Conservation (phyloP, 768 basidiomycete genomes). For the Serendipita sp. region DNA sequence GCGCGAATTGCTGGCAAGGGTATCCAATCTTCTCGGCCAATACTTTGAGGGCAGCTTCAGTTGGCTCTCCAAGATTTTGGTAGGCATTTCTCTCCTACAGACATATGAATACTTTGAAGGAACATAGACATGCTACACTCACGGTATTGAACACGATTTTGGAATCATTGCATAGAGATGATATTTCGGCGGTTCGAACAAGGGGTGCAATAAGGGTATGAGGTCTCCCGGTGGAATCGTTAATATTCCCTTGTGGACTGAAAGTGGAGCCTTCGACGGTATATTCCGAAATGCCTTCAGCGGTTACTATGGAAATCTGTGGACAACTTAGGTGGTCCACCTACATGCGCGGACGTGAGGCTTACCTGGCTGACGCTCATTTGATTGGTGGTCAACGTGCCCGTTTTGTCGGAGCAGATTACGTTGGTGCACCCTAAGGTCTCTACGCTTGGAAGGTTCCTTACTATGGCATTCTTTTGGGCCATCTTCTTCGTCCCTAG, state of each 20-base stretch:
- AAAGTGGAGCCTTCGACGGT: slow-evolving; percentile 85
- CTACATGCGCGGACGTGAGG: no score
- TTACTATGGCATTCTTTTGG: slow-evolving; percentile 93
- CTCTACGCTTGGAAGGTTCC: slow-evolving; percentile 92
- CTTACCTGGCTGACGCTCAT: slow-evolving; percentile 82
- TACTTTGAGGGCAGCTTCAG: slow-evolving; percentile 91
- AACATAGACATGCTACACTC: slow-evolving; percentile 16
- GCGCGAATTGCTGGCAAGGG: slow-evolving; percentile 38
- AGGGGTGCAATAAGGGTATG: slow-evolving; percentile 37
- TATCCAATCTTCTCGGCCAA: slow-evolving; percentile 89
- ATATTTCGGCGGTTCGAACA: slow-evolving; percentile 78
- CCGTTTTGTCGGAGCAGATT: slow-evolving; percentile 98
- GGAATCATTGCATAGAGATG: slow-evolving; percentile 88
- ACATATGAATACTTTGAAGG: slow-evolving; percentile 9
- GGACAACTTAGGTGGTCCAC: no score
- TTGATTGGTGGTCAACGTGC: slow-evolving; percentile 89
- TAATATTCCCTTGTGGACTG: slow-evolving; percentile 66
- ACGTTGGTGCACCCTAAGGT: slow-evolving; percentile 96
- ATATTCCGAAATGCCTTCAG: slow-evolving; percentile 41
- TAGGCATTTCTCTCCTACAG: slow-evolving; percentile 64
- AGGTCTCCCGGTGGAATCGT: slow-evolving; percentile 46
- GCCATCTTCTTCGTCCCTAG: slow-evolving; percentile 99
- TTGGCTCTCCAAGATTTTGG: slow-evolving; percentile 84
- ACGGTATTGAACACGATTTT: slow-evolving; percentile 74
- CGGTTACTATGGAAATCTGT: neutral